These are phyloP conservation scores for Porogramme epimiltina DNA, from an alignment of 1,284 basidiomycete genomes.

Conservation along the genomic window DNA sequence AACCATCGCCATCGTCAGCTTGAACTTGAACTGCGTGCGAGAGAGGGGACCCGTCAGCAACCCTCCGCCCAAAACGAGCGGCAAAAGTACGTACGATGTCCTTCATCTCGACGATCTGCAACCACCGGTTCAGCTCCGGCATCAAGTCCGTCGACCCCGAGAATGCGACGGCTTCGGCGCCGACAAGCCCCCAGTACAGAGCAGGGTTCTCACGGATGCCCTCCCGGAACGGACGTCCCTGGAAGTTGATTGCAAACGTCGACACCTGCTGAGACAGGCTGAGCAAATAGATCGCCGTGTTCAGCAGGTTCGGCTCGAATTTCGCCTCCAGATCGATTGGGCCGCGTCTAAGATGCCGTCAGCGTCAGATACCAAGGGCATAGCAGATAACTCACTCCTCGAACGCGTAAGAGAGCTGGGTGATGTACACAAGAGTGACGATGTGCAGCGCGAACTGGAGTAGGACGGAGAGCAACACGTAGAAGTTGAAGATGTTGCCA, in stretches of 20 bases:
- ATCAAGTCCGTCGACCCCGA: slow-evolving; percentile 92
- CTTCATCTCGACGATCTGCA: slow-evolving; percentile 95
- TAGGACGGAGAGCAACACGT: slow-evolving; percentile 88
- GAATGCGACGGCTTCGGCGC: slow-evolving; percentile 87
- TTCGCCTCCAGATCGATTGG: slow-evolving; percentile 91
- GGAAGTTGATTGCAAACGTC: slow-evolving; percentile 94
- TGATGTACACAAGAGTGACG: slow-evolving; percentile 87
- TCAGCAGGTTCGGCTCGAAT: slow-evolving; percentile 90
- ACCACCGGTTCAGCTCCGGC: slow-evolving; percentile 95
- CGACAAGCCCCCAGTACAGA: slow-evolving; percentile 88
- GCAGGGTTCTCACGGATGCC: slow-evolving; percentile 92
- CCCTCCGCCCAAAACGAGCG: not conserved
- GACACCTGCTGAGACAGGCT: slow-evolving; percentile 95
- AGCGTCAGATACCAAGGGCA: slow-evolving; percentile 13
- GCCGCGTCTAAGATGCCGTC: slow-evolving; percentile 61
- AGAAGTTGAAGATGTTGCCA: slow-evolving; percentile 94
- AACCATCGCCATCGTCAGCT: slow-evolving; percentile 80
- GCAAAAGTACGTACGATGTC: slow-evolving; percentile 54
- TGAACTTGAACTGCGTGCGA: slow-evolving; percentile 77
- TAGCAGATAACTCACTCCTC: slow-evolving; percentile 67
- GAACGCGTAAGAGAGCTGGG: slow-evolving; percentile 72
- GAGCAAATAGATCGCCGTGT: slow-evolving; percentile 93
- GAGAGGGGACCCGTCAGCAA: not conserved
- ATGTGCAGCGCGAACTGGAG: slow-evolving; percentile 94
- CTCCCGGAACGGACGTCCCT: slow-evolving; percentile 95